Evolutionary conservation across 306 rosid species (phyloP), one percentile per base, ranked within the genome.

Genomic region (Cicer pinnatifidum): DNA sequence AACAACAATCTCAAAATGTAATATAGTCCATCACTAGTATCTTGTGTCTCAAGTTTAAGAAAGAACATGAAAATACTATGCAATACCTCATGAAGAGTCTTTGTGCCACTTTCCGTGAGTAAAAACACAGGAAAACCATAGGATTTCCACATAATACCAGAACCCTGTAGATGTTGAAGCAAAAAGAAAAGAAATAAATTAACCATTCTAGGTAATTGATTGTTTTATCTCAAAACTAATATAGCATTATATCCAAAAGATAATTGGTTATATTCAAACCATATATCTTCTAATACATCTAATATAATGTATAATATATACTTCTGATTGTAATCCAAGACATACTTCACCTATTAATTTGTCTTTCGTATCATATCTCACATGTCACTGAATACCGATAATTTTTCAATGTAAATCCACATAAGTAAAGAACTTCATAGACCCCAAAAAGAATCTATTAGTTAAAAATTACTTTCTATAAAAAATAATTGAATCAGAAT

Each of bases 81-180:
- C 6, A 67, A 72, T 90, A 92, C 98, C 93, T 92, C 87, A 58
- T 80, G 82, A 77, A 87, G 75, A 67, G 88, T 79, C 81, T 74
- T 62, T 52, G 89, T 76, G 84, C 91, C 74, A 80, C 81, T 86
- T 46, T 85, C 87, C 11, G 96, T 80, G 69, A 90, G 87, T 65
- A 92, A 77, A 81, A 92, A 92, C 69, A 87, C 90, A 38, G 98
- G 98, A 84, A 90, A 92, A 78, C 48, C 61, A 75, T 90, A 88
- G 3, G 54, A 39, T 9, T 87, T 87, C 98, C 91, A 84, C 94
- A 92, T 88, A 61, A 92, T 80, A 82, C 95, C 90, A 77, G 96
- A 88, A 66, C 98, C 98, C 98, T 92, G 91, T 72, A 83, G 66
- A 77, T 35, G 53, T 61, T 62, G 64, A 76, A 71, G 28, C 60